Conservation (phyloP, 2,329 filamentous ascomycete species). For the Parasarocladium wereldwijsianum region DNA sequence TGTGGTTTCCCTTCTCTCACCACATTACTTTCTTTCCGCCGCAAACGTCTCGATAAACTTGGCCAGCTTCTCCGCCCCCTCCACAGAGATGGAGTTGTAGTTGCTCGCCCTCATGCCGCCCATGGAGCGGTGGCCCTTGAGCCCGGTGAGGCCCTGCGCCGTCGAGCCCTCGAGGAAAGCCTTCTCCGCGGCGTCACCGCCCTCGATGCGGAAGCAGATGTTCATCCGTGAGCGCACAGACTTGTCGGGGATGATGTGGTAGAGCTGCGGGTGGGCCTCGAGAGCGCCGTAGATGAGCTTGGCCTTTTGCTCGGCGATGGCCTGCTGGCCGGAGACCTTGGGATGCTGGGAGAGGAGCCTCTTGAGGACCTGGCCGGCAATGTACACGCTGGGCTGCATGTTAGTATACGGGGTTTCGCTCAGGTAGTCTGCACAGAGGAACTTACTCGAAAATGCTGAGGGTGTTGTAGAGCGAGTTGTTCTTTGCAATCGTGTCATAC, state of each 20-base stretch:
- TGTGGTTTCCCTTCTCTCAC: too few species aligned
- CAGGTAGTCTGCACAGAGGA: neutral
- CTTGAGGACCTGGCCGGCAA: constrained; percentile 79
- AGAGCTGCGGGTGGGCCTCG: constrained; percentile 59
- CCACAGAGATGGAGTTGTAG: constrained; percentile 69
- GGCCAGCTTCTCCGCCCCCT: constrained; percentile 53
- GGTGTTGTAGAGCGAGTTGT: constrained; percentile 93
- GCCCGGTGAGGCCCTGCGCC: constrained; percentile 53
- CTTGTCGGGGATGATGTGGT: constrained; percentile 63
- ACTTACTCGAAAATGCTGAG: constrained; percentile 75
- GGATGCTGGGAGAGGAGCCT: constrained; percentile 52
- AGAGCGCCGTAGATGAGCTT: constrained; percentile 60
- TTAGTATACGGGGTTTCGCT: constrained; percentile 5
- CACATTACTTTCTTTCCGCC: constrained; percentile 17
- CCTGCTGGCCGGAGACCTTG: constrained; percentile 65
- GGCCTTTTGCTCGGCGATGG: constrained; percentile 60
- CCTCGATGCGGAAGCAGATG: constrained; percentile 71
- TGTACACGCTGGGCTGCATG: constrained; percentile 50
- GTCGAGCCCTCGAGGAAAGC: constrained; percentile 62
- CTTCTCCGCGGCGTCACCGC: constrained; percentile 56
- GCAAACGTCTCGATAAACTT: constrained; percentile 45
- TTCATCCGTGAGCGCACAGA: constrained; percentile 78
- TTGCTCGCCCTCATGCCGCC: constrained; percentile 78
- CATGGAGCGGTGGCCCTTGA: constrained; percentile 81
- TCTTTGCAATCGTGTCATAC: constrained; percentile 77